A percentile compares a stretch with the other conserved stretches of the same genome.
Conservation (phyloP, 179 eudicot genomes). For the Gypsophila paniculata region DNA sequence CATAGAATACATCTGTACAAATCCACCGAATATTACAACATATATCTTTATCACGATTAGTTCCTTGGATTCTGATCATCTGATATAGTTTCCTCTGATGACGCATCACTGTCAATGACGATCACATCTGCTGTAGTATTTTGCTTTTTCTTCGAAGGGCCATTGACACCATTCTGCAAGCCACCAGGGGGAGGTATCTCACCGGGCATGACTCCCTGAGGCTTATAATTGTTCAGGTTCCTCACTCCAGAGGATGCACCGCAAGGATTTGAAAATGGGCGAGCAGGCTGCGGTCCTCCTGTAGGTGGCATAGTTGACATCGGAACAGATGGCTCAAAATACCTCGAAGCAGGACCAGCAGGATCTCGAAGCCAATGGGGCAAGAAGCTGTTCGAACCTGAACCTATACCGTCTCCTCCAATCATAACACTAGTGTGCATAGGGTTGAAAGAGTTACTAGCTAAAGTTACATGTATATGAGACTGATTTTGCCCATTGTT, state of each 20-base stretch:
- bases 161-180: neutral
- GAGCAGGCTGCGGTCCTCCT: conserved; percentile 23
- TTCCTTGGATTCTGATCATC: conserved; percentile 40
- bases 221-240: conserved; percentile 10
- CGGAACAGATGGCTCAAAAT: conserved; percentile 19
- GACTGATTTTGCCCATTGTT: conserved; percentile 20
- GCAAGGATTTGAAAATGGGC: conserved; percentile 28
- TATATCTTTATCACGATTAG: conserved; percentile 16
- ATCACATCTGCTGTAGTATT: conserved; percentile 26
- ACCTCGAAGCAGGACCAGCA: conserved; percentile 19
- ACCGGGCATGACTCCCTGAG: neutral
- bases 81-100: conserved; percentile 70
- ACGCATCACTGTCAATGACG: conserved; percentile 54
- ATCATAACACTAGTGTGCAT: conserved; percentile 23
- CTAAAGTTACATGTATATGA: conserved; percentile 26
- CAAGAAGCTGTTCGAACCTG: conserved; percentile 21
- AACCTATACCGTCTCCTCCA: conserved; percentile 19
- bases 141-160: conserved; percentile 16
- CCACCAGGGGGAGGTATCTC: conserved; percentile 13
- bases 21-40: conserved; percentile 1
- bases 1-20: conserved; percentile 30
- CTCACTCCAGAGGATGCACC: conserved; percentile 16
- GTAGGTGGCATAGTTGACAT: conserved; percentile 24
- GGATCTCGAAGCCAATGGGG: conserved; percentile 55
- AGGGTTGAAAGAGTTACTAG: conserved; percentile 23